A percentile compares a stretch with the other conserved stretches of the same genome.
Conservation (phyloP, 1,139 yeast genomes). For the Geotrichum phurueaensis region DNA sequence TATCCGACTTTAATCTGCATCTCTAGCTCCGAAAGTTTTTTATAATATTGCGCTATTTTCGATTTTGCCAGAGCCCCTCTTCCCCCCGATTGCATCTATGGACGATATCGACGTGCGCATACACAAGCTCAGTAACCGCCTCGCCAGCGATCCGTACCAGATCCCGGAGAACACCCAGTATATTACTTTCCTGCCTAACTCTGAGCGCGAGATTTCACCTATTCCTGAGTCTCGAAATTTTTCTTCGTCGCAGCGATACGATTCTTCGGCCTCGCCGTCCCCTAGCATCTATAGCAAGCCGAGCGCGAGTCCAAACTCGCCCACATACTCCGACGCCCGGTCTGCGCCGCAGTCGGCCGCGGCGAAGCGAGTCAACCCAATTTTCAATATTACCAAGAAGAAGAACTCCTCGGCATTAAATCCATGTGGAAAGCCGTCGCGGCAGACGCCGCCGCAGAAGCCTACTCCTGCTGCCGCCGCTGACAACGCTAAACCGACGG, state of each 20-base stretch:
- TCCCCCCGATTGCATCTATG: conserved; percentile 10
- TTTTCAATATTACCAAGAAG: neutral
- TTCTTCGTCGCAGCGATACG: conserved; percentile 1
- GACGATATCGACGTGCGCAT: conserved; percentile 19
- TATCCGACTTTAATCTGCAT: neutral
- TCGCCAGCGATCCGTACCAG: conserved; percentile 15
- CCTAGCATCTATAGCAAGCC: neutral
- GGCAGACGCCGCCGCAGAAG: neutral
- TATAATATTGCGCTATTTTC: neutral
- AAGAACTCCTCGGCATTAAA: neutral
- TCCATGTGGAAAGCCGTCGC: neutral
- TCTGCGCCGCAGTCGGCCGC: neutral
- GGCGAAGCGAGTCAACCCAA: neutral
- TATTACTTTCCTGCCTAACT: conserved; percentile 16
- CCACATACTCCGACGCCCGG: neutral
- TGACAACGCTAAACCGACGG: neutral
- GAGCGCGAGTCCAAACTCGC: neutral
- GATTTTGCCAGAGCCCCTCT: neutral
- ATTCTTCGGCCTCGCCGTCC: conserved; percentile 11
- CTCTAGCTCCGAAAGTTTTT: neutral
- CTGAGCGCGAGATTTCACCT: conserved; percentile 16
- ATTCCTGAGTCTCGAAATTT: conserved; percentile 6
- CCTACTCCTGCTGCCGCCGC: neutral
- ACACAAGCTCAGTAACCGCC: conserved; percentile 13
- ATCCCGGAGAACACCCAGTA: conserved; percentile 18